Conservation (phyloP, 768 basidiomycete genomes). For the Podaxis rugospora region DNA sequence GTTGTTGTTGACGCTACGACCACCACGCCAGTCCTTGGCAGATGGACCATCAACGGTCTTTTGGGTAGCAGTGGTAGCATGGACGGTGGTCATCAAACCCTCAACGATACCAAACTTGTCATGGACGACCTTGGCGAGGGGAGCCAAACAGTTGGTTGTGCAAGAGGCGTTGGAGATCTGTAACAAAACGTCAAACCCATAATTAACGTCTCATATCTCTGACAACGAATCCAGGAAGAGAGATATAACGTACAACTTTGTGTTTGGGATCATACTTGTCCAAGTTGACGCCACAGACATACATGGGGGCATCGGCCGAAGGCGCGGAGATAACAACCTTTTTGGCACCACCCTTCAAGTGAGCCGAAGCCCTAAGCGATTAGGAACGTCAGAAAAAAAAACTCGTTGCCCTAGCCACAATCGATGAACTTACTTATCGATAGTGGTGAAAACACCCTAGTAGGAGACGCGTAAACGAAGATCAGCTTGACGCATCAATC, state of each 20-base stretch:
- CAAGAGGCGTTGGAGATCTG: constrained; percentile 98
- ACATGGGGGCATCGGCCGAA: constrained; percentile 96
- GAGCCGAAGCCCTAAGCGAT: constrained; percentile 66
- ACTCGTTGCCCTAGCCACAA: constrained; percentile 3
- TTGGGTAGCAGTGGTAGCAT: constrained; percentile 94
- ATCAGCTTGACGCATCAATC: constrained; percentile 13
- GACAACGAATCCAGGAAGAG: neutral
- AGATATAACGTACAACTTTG: constrained; percentile 59
- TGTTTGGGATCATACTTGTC: constrained; percentile 86
- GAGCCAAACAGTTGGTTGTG: constrained; percentile 99
- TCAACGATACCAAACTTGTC: constrained; percentile 97
- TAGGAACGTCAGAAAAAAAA: constrained; percentile 7
- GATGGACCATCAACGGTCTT: constrained; percentile 95
- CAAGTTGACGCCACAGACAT: constrained; percentile 92
- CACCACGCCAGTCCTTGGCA: constrained; percentile 95
- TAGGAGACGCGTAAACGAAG: constrained; percentile 14
- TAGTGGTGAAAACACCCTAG: constrained; percentile 97
- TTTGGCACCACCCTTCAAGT: constrained; percentile 98
- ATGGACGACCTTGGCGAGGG: constrained; percentile 95
- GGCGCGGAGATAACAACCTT: constrained; percentile 99
- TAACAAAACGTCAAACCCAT: constrained; percentile 2
- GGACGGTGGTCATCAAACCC: constrained; percentile 98
- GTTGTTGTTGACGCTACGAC: constrained; percentile 94
- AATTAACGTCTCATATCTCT: constrained; percentile 1
- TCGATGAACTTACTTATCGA: constrained; percentile 58